These are phyloP conservation scores for Saxophila tyrrhenica DNA, from an alignment of 495 filamentous ascomycete genomes.

Conservation along the genomic window DNA sequence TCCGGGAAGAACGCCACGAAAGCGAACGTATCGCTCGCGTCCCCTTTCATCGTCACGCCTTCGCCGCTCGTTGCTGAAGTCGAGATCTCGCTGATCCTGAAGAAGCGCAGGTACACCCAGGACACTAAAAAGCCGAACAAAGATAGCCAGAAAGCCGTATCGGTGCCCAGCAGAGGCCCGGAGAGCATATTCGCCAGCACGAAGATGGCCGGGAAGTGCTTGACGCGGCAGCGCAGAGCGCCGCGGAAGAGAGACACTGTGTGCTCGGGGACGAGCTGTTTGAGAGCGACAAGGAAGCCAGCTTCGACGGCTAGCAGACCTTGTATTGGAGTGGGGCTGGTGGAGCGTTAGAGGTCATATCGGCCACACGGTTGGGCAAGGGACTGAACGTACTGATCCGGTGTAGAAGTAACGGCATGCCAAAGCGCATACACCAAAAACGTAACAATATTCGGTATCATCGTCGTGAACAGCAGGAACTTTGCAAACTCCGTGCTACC, in stretches of 20 bases:
- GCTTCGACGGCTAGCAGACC: slow-evolving; percentile 83
- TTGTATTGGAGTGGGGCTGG: slow-evolving; percentile 64
- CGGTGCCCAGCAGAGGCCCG: slow-evolving; percentile 70
- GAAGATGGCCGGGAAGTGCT: slow-evolving; percentile 87
- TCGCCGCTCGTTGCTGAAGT: slow-evolving; percentile 41
- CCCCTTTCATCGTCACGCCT: slow-evolving; percentile 53
- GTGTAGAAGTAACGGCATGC: slow-evolving; percentile 14
- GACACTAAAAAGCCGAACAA: slow-evolving; percentile 73
- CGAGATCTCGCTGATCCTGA: slow-evolving; percentile 45
- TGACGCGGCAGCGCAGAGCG: slow-evolving; percentile 79
- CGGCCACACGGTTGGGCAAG: neutral
- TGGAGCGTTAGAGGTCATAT: slow-evolving; percentile 20
- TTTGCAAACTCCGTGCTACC: slow-evolving; percentile 84
- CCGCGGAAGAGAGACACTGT: slow-evolving; percentile 90
- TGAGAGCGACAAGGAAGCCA: slow-evolving; percentile 93
- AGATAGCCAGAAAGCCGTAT: slow-evolving; percentile 69
- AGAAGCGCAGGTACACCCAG: slow-evolving; percentile 97
- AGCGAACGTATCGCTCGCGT: slow-evolving; percentile 90
- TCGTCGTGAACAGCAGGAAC: slow-evolving; percentile 64
- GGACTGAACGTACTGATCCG: slow-evolving; percentile 12
- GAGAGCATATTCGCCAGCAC: slow-evolving; percentile 65
- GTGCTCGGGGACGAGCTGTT: slow-evolving; percentile 94
- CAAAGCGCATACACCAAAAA: slow-evolving; percentile 54
- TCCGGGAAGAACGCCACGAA: slow-evolving; percentile 95
- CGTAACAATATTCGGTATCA: slow-evolving; percentile 68